Base-by-base conservation (phyloP, 2,329 filamentous ascomycete species). In the Pseudocercospora macadamiae region DNA sequence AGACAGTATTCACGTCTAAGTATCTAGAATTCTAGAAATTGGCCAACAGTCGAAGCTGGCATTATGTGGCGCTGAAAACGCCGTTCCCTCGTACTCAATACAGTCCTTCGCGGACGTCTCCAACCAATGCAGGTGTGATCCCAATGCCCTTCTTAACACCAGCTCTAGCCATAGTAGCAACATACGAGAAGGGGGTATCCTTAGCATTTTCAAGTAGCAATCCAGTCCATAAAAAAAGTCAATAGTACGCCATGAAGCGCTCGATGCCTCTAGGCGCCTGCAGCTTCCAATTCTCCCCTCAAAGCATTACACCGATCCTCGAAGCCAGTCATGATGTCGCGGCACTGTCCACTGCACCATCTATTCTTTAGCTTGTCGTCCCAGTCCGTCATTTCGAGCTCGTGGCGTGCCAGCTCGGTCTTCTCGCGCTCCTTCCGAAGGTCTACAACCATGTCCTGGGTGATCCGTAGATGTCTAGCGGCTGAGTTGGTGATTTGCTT, bases 251-350 rank as follows among this genome's bases (percentile, higher is more conserved):
- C 18, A 19, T 30, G 21, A 21, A 25, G 42, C 42, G 21, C 9
- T 23, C 23, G 16, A 30, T 49, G 12, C 8, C 47, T 30, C 32
- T 49, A 49, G 3, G 47, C 47, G 18, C 47, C 26, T 19, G 26
- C 47, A 34, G 25, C 47, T 49, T 63, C 64, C 60, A 68, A 42
- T 47, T 63, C 64, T 45, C 59, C 65, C 71, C 93, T 85, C 89
- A 93, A 95, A 57, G 86, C 84, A 57, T 93, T 88, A 76, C 92
- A 97, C 1, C 93, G 87, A 71, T 92, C 88, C 74, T 97, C 93
- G 70, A 99, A 97, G 0, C 95, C 95, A 45, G 89, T 88, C 30
- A 97, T 88, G 1, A 99, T 93, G 61, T 96, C 91, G 3, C 87
- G 83, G 74, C 95, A 97, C 12, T 93, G 89, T 19, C 82, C 83